Conservation (phyloP, 805 yeast species). For the Yarrowia sp. region DNA sequence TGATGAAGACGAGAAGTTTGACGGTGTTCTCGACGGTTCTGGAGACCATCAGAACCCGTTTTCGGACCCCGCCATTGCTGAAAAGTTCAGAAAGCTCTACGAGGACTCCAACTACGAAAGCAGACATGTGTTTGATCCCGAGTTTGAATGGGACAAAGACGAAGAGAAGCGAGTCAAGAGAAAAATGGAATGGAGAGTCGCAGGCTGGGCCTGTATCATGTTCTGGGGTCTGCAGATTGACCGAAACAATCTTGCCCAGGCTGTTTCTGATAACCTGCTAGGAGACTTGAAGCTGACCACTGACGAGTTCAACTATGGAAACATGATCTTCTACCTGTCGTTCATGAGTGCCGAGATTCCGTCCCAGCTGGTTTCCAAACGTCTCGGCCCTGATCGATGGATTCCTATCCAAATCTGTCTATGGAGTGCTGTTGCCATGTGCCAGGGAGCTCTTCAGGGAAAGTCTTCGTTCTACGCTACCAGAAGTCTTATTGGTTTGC, state of each 20-base stretch:
- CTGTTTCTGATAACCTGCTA: constrained; percentile 63
- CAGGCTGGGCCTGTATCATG: constrained; percentile 65
- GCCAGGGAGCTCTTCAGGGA: constrained; percentile 57
- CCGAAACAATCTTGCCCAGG: constrained; percentile 63
- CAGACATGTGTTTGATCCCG: constrained; percentile 63
- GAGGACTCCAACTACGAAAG: constrained; percentile 62
- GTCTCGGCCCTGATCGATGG: constrained; percentile 68
- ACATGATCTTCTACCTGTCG: constrained; percentile 60
- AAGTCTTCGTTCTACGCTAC: constrained; percentile 57
- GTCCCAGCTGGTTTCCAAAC: constrained; percentile 68
- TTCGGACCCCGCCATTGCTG: constrained; percentile 56
- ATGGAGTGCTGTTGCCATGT: constrained; percentile 65
- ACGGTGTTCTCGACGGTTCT: constrained; percentile 9
- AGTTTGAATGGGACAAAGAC: constrained; percentile 59
- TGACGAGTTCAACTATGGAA: constrained; percentile 65
- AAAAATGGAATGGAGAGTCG: constrained; percentile 63
- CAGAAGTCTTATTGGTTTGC: constrained; percentile 60
- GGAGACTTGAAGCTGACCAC: constrained; percentile 61
- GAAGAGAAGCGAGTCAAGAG: constrained; percentile 59
- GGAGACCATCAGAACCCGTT: constrained; percentile 49
- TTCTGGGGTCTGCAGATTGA: constrained; percentile 66
- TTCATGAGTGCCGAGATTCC: constrained; percentile 72
- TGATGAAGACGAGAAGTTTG: constrained; percentile 1
- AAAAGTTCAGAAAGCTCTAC: constrained; percentile 56
- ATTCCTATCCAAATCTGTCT: constrained; percentile 64